Evolutionary conservation across 768 basidiomycete species (phyloP).

Genomic region (Mycena filopes): DNA sequence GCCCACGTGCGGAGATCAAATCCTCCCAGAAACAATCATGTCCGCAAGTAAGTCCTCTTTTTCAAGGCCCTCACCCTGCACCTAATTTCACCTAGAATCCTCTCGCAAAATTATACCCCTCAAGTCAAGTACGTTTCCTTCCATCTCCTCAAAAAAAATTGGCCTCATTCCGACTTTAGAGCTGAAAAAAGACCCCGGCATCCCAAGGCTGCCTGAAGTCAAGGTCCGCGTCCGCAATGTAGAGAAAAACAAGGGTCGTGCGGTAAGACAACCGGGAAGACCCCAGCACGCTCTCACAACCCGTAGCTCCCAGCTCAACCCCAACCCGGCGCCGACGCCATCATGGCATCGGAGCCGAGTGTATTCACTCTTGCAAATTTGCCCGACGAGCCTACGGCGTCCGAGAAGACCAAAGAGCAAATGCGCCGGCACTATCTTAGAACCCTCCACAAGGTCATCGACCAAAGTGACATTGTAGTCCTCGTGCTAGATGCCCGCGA

Average conservation of each 20-base stretch:
- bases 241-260: slow-evolving; percentile 56
- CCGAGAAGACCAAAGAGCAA: slow-evolving; percentile 72
- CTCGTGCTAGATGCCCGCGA: slow-evolving; percentile 94
- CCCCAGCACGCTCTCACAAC: slow-evolving; percentile 16
- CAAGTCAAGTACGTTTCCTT: slow-evolving; percentile 32
- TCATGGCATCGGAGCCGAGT: slow-evolving; percentile 82
- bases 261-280: slow-evolving; percentile 44
- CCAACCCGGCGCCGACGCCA: slow-evolving; percentile 61
- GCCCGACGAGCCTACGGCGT: slow-evolving; percentile 47
- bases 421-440: slow-evolving; percentile 79
- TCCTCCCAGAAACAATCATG: no score
- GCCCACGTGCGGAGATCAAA: no score
- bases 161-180: slow-evolving; percentile 52
- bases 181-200: slow-evolving; percentile 89
- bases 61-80: not conserved
- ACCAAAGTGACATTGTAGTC: slow-evolving; percentile 90
- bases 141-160: not conserved
- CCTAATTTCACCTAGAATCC: slow-evolving; percentile 21
- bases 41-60: slow-evolving; percentile 22
- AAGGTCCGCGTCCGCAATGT: slow-evolving; percentile 67
- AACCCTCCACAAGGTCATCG: slow-evolving; percentile 90
- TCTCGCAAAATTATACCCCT: slow-evolving; percentile 25
- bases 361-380: slow-evolving; percentile 67
- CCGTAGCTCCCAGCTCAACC: slow-evolving; percentile 37
- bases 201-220: slow-evolving; percentile 83